phyloP scores from a whole-genome alignment of 2,329 filamentous ascomycete genomes.

The Hirsutella thompsonii region DNA sequence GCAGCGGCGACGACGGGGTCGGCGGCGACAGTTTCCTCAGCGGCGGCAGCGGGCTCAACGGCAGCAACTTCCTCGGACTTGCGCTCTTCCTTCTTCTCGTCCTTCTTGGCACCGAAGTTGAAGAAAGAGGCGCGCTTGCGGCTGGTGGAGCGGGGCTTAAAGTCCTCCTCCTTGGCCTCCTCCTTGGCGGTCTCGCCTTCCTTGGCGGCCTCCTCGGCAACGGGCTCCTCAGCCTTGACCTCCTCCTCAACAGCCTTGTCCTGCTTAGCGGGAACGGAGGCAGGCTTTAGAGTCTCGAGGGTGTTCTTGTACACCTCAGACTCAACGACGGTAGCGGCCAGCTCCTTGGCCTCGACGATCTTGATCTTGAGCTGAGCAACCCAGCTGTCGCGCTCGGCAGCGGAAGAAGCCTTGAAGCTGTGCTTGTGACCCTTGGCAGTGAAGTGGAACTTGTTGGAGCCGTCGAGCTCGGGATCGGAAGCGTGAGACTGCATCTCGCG shows the following conservation, averaged over 20 bases:
- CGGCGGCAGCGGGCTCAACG: constrained; percentile 22
- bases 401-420: constrained; percentile 69
- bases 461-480: constrained; percentile 62
- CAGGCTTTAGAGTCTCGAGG: constrained; percentile 54
- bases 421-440: constrained; percentile 82
- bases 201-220: constrained; percentile 21
- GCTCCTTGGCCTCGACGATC: constrained; percentile 72
- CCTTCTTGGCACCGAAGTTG: constrained; percentile 42
- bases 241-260: constrained; percentile 16
- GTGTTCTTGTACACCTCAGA: constrained; percentile 83
- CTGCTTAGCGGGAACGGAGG: constrained; percentile 17
- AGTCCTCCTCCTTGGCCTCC: constrained; percentile 42
- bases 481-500: constrained; percentile 35
- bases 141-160: constrained; percentile 50
- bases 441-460: constrained; percentile 73
- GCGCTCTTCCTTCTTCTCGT: constrained; percentile 26
- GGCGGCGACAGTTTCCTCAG: constrained; percentile 23
- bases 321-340: constrained; percentile 58
- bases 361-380: constrained; percentile 71
- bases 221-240: constrained; percentile 22
- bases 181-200: constrained; percentile 24
- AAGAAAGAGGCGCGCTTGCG: constrained; percentile 56
- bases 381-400: constrained; percentile 85
- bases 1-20: constrained; percentile 21
- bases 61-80: constrained; percentile 19